Evolutionary conservation across 108 stramenopile species (phyloP).

Genomic region (Pseudonitzschia multiseries): DNA sequence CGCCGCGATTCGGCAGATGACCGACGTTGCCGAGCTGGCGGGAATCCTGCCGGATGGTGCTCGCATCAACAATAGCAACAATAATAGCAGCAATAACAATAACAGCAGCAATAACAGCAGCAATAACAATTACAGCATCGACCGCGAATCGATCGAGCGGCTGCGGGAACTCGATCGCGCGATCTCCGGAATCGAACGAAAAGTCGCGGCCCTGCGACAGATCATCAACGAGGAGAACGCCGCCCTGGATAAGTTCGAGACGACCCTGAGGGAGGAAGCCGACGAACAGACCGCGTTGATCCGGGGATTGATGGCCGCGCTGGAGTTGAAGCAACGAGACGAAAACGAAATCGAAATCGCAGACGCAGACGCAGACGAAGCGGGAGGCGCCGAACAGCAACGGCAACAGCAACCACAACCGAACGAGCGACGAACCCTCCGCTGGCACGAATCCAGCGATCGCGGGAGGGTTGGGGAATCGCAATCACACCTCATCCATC

Average conservation of each 20-base stretch:
- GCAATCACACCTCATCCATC: no score
- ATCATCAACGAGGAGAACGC: conserved; percentile 38
- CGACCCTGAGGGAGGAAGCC: conserved; percentile 28
- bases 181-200: conserved; percentile 32
- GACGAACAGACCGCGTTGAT: conserved; percentile 27
- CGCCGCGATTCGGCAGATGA: conserved; percentile 32
- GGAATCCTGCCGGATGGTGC: not conserved
- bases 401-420: not conserved
- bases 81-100: conserved; percentile 16
- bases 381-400: not conserved
- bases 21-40: conserved; percentile 11
- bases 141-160: not conserved
- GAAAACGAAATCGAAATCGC: no score
- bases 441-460: no score
- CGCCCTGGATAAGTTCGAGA: conserved; percentile 40
- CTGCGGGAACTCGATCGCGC: conserved; percentile 17
- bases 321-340: not conserved
- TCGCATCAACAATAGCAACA: not conserved
- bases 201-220: conserved; percentile 23
- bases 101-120: no score
- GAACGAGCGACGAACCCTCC: no score
- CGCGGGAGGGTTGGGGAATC: no score
- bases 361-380: not conserved
- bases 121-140: conserved; percentile 7
- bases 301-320: conserved; percentile 13